phyloP scores from a whole-genome alignment of 2,329 filamentous ascomycete genomes.

The Ophiognomonia clavigignenti-juglandacearum region DNA sequence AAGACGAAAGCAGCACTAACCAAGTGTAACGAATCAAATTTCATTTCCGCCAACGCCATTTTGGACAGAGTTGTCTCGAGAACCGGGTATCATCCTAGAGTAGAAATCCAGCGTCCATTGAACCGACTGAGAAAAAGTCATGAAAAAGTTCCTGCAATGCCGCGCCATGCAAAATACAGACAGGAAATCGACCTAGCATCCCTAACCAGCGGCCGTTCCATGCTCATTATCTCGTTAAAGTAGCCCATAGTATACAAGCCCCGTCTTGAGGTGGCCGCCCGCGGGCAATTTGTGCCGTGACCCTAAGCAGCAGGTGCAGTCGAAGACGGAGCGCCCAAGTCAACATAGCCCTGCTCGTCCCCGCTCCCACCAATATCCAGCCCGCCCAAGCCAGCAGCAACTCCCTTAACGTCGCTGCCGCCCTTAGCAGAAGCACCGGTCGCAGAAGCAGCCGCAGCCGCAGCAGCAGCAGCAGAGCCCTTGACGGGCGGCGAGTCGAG shows the following conservation, averaged over 20 bases:
- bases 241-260: conserved; percentile 3
- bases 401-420: conserved; percentile 9
- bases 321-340: conserved; percentile 6
- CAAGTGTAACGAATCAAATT: too few relatives aligned
- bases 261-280: background rate
- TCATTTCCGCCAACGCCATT: background rate
- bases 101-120: background rate
- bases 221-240: conserved; percentile 6
- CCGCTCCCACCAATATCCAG: conserved; percentile 9
- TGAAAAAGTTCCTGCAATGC: background rate
- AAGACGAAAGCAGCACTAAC: background rate
- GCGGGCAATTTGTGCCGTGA: too few relatives aligned
- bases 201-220: background rate
- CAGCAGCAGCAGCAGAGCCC: background rate
- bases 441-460: background rate
- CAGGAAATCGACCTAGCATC: conserved; percentile 6
- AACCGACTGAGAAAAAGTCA: background rate
- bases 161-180: conserved; percentile 9
- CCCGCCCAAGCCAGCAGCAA: conserved; percentile 9
- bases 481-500: conserved; percentile 48
- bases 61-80: background rate
- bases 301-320: conserved; percentile 14
- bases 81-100: conserved; percentile 3
- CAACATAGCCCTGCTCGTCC: conserved; percentile 14
- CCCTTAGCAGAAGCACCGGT: background rate